Percentiles rank a stretch among this genome's conserved stretches.
These are phyloP conservation scores for Penicillium griseofulvum DNA, from an alignment of 2,329 filamentous ascomycete genomes.

Conservation along the genomic window DNA sequence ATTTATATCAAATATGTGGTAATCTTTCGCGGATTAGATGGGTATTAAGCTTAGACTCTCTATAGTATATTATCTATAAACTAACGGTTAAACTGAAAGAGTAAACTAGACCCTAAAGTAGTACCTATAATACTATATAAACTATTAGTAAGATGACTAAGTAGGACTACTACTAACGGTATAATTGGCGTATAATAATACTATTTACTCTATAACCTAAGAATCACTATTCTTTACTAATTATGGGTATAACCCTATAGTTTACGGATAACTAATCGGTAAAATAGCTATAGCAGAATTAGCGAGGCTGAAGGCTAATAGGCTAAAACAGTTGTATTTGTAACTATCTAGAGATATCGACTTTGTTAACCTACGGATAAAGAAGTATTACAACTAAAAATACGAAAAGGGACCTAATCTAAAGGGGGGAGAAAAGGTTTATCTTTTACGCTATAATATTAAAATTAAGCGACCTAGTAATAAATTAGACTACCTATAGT, in stretches of 20 bases:
- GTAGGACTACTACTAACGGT: too few relatives aligned
- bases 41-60: background rate
- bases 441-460: too few relatives aligned
- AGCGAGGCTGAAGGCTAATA: background rate
- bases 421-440: too few relatives aligned
- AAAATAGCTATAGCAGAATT: background rate
- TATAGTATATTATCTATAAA: background rate
- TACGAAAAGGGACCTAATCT: too few relatives aligned
- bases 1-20: background rate
- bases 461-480: too few relatives aligned
- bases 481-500: too few relatives aligned
- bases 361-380: background rate
- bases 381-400: too few relatives aligned
- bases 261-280: too few relatives aligned
- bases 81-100: background rate
- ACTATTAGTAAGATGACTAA: background rate
- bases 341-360: background rate
- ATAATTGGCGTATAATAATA: background rate
- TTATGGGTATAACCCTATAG: too few relatives aligned
- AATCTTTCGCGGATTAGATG: background rate
- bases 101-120: background rate
- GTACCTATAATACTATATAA: background rate
- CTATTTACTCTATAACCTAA: too few relatives aligned
- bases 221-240: too few relatives aligned
- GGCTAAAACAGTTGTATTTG: background rate